Evolutionary conservation across 192 early-diverging fungal species (phyloP).

Genomic region (Globomyces pollinis-pini): DNA sequence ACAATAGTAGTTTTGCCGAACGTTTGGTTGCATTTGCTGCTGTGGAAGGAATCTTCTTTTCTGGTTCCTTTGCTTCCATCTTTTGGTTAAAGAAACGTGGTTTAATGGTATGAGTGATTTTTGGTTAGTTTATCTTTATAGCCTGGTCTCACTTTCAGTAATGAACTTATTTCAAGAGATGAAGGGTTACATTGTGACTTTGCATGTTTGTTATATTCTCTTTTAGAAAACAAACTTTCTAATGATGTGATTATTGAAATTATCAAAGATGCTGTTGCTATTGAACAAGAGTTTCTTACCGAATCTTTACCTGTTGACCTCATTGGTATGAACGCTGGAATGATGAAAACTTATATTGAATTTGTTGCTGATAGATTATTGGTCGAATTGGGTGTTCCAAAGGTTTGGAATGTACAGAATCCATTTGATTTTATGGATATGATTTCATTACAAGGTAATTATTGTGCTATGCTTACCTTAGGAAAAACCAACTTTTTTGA

Average conservation of each 20-base stretch:
- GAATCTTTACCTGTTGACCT: conserved; percentile 85
- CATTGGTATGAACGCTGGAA: conserved; percentile 92
- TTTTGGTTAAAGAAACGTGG: conserved; percentile 99
- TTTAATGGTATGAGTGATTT: too few relatives aligned
- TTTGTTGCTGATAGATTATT: conserved; percentile 95
- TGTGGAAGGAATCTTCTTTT: conserved; percentile 98
- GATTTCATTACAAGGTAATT: conserved; percentile 83
- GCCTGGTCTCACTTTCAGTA: conserved; percentile 95
- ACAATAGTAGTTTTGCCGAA: conserved; percentile 75
- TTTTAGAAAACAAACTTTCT: conserved; percentile 67
- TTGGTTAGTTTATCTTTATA: too few relatives aligned
- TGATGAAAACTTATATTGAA: conserved; percentile 97
- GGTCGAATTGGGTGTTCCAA: conserved; percentile 77
- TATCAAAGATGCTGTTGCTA: conserved; percentile 77
- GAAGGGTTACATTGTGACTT: conserved; percentile 97
- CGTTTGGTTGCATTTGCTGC: conserved; percentile 94
- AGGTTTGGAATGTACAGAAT: conserved; percentile 79
- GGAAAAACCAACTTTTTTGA: conserved; percentile 99
- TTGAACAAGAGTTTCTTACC: conserved; percentile 94
- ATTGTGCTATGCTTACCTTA: too few relatives aligned
- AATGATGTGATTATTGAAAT: conserved; percentile 58
- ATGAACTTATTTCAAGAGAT: conserved; percentile 95
- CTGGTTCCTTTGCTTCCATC: conserved; percentile 94
- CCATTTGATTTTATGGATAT: conserved; percentile 99
- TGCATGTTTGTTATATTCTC: conserved; percentile 87